Base-by-base conservation (phyloP, 129 eudicot species). In the Mikania micrantha region DNA sequence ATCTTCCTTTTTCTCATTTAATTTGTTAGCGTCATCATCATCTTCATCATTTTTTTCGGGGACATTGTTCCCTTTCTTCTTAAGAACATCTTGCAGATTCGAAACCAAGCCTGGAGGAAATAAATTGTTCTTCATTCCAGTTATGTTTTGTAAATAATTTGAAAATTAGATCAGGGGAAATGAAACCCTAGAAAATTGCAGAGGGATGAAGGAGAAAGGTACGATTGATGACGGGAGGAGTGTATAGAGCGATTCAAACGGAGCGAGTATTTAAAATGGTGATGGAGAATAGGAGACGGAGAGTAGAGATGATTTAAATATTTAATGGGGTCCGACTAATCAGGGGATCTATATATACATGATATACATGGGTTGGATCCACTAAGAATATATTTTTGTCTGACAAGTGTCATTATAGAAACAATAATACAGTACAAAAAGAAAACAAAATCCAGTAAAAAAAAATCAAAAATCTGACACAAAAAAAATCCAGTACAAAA, bases 91-190 rank as follows among this genome's bases (percentile, higher is more conserved):
- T 59, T 88, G 87, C 1, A 93, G 85, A 81, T 86, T 93, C 34
- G 91, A 82, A 22, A 93, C 89, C 66, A 93, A 60, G 64, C 93
- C 93, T 5, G 98, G 90, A 41, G 98, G 98, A 77, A 93, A 60
- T 35, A 80, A 66, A 67, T 82, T 80, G 59, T 78, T 76, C 78
- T 78, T 84, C 67, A 64, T 53, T 21, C 64, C 64, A 32, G 72
- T n/a, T n/a, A n/a, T n/a, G n/a, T n/a, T n/a, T n/a, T n/a, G n/a
- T n/a, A n/a, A n/a, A n/a, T n/a, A n/a, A n/a, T n/a, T n/a, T n/a
- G n/a, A n/a, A n/a, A n/a, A n/a, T n/a, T n/a, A 74, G 17, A 78
- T 71, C 5, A 5, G 24, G 40, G 36, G 36, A 32, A 7, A 32
- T 32, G 36, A 32, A 32, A 32, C 36, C 36, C 36, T 32, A 32